Conservation (phyloP, 331 rosid genomes). For the Spiraea crenata region DNA sequence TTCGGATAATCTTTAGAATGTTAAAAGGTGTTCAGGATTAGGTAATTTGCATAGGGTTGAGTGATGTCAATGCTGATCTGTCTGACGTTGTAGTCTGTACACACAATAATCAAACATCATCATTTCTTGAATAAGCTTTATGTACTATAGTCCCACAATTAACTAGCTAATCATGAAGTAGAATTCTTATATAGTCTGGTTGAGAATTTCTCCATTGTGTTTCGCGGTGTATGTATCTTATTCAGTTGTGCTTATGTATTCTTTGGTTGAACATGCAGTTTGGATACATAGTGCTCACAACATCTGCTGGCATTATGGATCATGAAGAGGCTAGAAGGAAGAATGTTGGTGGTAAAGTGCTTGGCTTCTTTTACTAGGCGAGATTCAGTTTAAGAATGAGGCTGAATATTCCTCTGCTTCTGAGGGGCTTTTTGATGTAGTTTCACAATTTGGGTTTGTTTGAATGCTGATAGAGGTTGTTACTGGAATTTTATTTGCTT, state of each 20-base stretch:
- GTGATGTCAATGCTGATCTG: background rate
- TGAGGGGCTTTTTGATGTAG: constrained; percentile 6
- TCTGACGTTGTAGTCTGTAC: background rate
- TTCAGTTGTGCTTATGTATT: background rate
- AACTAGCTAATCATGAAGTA: background rate
- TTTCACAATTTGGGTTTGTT: constrained; percentile 11
- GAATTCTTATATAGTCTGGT: background rate
- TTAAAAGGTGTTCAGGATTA: background rate
- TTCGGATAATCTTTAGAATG: background rate
- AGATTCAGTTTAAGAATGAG: constrained; percentile 5
- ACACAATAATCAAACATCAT: too few species aligned
- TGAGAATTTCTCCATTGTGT: background rate
- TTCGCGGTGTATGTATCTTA: background rate
- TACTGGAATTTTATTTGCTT: constrained; percentile 5
- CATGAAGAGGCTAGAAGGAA: constrained; percentile 46
- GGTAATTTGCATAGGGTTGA: background rate
- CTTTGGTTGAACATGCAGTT: constrained; percentile 25
- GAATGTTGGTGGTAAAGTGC: constrained; percentile 47
- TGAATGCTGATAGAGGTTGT: background rate
- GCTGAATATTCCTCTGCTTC: background rate
- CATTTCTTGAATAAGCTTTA: background rate
- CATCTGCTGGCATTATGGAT: constrained; percentile 48
- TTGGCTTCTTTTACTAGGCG: constrained; percentile 44
- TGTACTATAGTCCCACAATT: background rate
- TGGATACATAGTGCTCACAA: constrained; percentile 40